Evolutionary conservation across 2,329 filamentous ascomycete species (phyloP).

Genomic region (Cladosporium velox): DNA sequence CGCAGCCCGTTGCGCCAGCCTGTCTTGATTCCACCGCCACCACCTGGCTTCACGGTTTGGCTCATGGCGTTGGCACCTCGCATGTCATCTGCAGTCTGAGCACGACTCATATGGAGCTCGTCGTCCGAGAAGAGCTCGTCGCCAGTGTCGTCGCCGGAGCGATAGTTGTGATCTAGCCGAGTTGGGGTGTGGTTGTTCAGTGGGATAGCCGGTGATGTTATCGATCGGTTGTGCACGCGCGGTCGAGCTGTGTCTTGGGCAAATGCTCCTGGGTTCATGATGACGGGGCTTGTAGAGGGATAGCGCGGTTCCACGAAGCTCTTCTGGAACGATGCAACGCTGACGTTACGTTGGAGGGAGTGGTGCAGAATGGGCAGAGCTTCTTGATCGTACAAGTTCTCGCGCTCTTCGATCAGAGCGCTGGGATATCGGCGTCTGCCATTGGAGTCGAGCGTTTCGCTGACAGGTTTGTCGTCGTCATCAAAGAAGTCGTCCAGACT

Average conservation of each 20-base stretch:
- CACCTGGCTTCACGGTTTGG: conserved; percentile 32
- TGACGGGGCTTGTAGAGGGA: conserved; percentile 47
- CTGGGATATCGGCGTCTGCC: conserved; percentile 26
- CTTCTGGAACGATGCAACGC: conserved; percentile 78
- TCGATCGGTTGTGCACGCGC: conserved; percentile 70
- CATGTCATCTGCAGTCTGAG: conserved; percentile 30
- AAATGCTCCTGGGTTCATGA: conserved; percentile 60
- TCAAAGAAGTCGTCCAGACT: conserved; percentile 59
- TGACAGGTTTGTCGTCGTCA: conserved; percentile 43
- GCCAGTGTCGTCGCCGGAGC: conserved; percentile 74
- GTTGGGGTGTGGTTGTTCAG: conserved; percentile 35
- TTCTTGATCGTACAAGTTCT: conserved; percentile 88
- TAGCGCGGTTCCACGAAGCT: conserved; percentile 75
- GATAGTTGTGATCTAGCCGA: conserved; percentile 59
- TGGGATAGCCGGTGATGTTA: conserved; percentile 72
- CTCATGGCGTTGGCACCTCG: conserved; percentile 21
- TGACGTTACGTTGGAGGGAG: conserved; percentile 71
- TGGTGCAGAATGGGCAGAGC: conserved; percentile 87
- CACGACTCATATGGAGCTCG: conserved; percentile 56
- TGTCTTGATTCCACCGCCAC: conserved; percentile 43
- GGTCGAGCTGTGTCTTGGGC: conserved; percentile 57
- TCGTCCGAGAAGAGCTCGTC: conserved; percentile 70
- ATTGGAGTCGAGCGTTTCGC: conserved; percentile 23
- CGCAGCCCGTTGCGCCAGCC: conserved; percentile 59
- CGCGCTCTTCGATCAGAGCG: conserved; percentile 59